Base-by-base conservation (phyloP, 2,329 filamentous ascomycete species). In the Grosmannia huntii region DNA sequence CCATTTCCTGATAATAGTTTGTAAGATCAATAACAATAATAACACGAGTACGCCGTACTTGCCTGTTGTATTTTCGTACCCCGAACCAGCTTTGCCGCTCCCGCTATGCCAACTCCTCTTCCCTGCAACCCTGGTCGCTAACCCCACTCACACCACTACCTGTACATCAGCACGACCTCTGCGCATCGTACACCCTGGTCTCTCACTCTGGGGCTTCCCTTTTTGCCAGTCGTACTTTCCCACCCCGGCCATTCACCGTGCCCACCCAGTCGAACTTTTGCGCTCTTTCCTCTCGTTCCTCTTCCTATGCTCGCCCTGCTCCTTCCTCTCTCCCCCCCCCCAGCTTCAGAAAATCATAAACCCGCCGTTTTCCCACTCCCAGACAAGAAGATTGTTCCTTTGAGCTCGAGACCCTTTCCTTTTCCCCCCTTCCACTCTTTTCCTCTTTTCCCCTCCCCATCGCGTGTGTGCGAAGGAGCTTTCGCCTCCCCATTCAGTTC, bases 301-400 rank as follows among this genome's bases (percentile, higher is more conserved):
- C 57, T 38, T 48, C 41, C 27, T 53, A 53, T 16, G 11, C 51
- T 55, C 54, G 50, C 46, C 55, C 51, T 51, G 19, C 33, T 51
- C 49, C 41, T 28, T 57, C 69, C 68, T 67, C 69, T 68, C 57
- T 33, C 31, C 6, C 31, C 31, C 64, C 41, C 25, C 64, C 65
- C 64, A 63, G 65, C 65, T 58, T 57, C 46, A 57, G 57, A 55
- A 60, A 60, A 60, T 60, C 60, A 60, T 61, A 66, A 63, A 63
- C 62, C 60, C 62, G 59, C 60, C 58, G 58, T 52, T 59, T 60
- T 59, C 59, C 55, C 57, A 21, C 54, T 49, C 21, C 53, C 46
- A 23, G 14, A n/a, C 53, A 48, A 53, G 12, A 55, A 58, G 21
- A 33, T 60, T 55, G 51, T 57, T 58, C 41, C 53, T 44, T 53